Evolutionary conservation across 257 asterid species (phyloP), one percentile per base, ranked within the genome.

Genomic region (Vinca minor): DNA sequence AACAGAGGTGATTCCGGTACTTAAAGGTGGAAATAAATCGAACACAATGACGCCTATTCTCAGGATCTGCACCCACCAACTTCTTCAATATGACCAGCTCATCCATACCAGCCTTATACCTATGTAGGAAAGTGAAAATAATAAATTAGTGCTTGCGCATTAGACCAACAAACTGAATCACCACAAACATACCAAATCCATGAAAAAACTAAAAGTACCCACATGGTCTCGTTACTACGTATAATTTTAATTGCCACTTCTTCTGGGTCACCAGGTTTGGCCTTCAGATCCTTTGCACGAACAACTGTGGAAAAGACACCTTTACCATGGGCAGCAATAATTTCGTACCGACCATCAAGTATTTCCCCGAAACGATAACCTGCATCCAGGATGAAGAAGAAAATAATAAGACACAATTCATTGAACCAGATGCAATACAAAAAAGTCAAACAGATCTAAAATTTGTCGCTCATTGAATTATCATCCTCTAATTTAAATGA

Each of bases 41-140:
- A 81, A 89, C 97, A 74, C 96, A 93, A 54, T 89, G 99, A 60
- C 96, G 96, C 84, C 79, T 93, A 79, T 86, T 75, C 77, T 89
- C 96, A 60, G 95, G 97, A 72, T 93, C 99, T 29, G 97, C 89
- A 54, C 96, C 96, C 59, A 81, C 97, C 73, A 93, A 78, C 86
- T 93, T 89, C 80, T 86, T 89, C 60, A 93, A 72, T 71, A 93
- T 87, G 74, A 91, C 83, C 82, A 88, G 78, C 76, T 91, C 98
- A 62, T 88, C 96, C 96, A 87, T 84, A 46, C 99, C 99, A 20
- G 97, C 97, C 76, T 89, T 93, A 66, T 87, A 93, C 99, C 99
- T 93, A 63, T 32, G 59, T 3, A 56, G 62, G 59, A n/a, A 31
- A 47, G 15, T 46, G 47, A 23, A 26, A 58, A 46, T 35, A 62